Evolutionary conservation across 2,329 filamentous ascomycete species (phyloP).

Genomic region (Podosphaera xanthii): DNA sequence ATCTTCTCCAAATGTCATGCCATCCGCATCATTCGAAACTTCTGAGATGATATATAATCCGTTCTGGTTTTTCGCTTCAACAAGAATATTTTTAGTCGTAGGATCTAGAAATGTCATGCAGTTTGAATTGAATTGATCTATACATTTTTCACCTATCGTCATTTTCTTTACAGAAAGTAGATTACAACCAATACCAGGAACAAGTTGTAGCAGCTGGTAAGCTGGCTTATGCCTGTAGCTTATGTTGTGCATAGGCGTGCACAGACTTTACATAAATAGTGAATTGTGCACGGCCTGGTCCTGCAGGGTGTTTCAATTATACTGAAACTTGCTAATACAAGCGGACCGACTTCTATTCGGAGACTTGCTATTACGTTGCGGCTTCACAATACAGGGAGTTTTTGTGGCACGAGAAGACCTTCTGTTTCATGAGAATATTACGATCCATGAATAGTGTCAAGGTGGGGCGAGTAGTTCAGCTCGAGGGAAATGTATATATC

Average conservation of each 20-base stretch:
- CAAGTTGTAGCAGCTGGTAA: neutral
- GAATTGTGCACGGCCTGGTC: no score
- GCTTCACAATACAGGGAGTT: no score
- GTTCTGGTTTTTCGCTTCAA: neutral
- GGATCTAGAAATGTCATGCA: no score
- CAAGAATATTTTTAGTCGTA: no score
- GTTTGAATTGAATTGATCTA: no score
- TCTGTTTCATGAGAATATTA: neutral
- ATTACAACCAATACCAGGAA: neutral
- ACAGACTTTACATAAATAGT: neutral
- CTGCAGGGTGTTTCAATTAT: no score
- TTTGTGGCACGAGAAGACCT: no score
- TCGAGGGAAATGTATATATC: no score
- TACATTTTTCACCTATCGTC: no score
- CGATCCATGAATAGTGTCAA: neutral
- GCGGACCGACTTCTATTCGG: neutral
- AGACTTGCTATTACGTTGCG: no score
- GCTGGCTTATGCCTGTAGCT: neutral
- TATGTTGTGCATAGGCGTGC: neutral
- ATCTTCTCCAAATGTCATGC: neutral
- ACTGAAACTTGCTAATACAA: no score
- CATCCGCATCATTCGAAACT: neutral
- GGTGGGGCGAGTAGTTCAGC: neutral
- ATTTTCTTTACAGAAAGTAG: neutral
- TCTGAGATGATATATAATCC: conserved; percentile 1